A percentile compares a stretch with the other conserved stretches of the same genome.
Evolutionary conservation across 2,329 filamentous ascomycete species (phyloP).

Genomic region (Claviceps arundinis): DNA sequence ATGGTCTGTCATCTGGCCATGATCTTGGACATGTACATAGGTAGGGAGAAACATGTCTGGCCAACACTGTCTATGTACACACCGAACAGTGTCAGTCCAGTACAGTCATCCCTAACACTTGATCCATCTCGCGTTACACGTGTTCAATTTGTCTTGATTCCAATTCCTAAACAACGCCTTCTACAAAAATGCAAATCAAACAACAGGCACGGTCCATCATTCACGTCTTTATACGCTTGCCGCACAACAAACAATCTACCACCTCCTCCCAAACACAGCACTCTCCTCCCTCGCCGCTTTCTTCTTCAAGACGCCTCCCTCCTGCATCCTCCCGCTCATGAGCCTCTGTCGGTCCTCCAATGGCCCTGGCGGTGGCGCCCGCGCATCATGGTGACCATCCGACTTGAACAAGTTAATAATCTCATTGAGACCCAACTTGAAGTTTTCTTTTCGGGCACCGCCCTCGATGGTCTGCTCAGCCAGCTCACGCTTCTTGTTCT

Average conservation of each 20-base stretch:
- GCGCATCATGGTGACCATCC: slow-evolving; percentile 27
- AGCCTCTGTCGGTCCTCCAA: slow-evolving; percentile 1
- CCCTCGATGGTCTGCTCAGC: slow-evolving; percentile 87
- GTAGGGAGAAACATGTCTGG: no score
- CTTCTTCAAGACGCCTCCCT: slow-evolving; percentile 13
- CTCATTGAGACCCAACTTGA: slow-evolving; percentile 85
- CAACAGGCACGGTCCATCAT: background rate
- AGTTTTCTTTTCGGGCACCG: slow-evolving; percentile 54
- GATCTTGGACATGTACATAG: no score
- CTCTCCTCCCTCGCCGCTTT: slow-evolving; percentile 23
- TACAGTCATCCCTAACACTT: no score
- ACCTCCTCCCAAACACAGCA: slow-evolving; percentile 28
- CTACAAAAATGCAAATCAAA: background rate
- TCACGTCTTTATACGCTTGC: background rate
- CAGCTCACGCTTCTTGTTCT: slow-evolving; percentile 83
- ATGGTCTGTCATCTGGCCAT: no score
- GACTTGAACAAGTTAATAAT: slow-evolving; percentile 81
- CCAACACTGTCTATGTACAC: no score
- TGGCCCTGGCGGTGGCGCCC: slow-evolving; percentile 7
- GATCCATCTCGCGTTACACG: no score
- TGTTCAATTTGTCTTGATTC: no score
- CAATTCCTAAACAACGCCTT: no score
- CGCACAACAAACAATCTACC: slow-evolving; percentile 15
- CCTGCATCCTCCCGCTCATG: slow-evolving; percentile 2
- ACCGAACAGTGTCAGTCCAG: no score